A percentile compares a stretch with the other conserved stretches of the same genome.
Conservation (phyloP, 2,329 filamentous ascomycete genomes). For the Cladophialophora carrionii region DNA sequence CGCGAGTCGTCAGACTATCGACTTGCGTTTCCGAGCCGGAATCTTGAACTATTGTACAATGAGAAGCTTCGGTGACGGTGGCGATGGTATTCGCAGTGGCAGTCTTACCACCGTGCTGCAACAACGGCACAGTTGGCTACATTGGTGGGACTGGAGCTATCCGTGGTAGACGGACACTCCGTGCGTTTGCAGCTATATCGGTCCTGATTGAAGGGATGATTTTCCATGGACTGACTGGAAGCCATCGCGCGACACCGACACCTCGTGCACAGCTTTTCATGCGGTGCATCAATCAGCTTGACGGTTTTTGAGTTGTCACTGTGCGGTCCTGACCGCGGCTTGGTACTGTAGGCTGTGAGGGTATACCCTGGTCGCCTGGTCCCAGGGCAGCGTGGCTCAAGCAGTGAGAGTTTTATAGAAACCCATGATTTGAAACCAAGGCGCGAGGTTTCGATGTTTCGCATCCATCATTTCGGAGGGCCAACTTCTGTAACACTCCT, state of each 20-base stretch:
- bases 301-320: no score
- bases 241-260: not conserved
- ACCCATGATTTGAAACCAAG: no score
- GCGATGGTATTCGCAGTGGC: slow-evolving; percentile 2
- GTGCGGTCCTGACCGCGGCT: no score
- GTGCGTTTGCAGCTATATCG: slow-evolving; percentile 5
- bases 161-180: not conserved
- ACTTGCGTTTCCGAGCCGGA: slow-evolving; percentile 14
- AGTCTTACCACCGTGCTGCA: slow-evolving; percentile 14
- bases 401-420: no score
- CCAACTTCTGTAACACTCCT: no score
- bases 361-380: no score
- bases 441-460: no score
- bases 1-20: not conserved
- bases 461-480: no score
- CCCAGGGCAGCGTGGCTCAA: no score
- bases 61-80: slow-evolving; percentile 15
- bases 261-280: no score
- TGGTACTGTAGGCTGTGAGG: no score
- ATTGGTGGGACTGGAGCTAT: slow-evolving; percentile 12
- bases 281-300: no score
- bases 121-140: slow-evolving; percentile 21
- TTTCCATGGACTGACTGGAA: not conserved
- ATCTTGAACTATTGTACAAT: slow-evolving; percentile 21
- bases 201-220: slow-evolving; percentile 6